phyloP scores from a whole-genome alignment of 2,329 filamentous ascomycete genomes.

The Aspergillus sclerotialis region DNA sequence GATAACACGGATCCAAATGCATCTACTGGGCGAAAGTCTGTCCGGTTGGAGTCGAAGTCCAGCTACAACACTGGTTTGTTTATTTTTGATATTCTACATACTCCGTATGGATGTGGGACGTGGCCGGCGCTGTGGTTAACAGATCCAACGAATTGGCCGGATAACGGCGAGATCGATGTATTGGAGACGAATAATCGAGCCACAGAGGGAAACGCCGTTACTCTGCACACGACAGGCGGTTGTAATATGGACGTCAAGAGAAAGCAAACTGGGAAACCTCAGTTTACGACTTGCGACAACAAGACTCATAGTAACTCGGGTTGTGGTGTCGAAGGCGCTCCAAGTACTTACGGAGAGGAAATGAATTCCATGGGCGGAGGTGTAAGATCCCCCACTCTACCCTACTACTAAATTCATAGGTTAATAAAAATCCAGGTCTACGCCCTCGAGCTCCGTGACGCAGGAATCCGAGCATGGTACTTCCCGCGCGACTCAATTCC shows the following conservation, averaged over 20 bases:
- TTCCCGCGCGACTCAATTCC: slow-evolving; percentile 47
- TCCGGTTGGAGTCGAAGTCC: slow-evolving; percentile 55
- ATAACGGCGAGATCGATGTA: slow-evolving; percentile 58
- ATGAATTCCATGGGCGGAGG: slow-evolving; percentile 53
- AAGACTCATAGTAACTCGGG: slow-evolving; percentile 48
- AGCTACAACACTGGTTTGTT: slow-evolving; percentile 60
- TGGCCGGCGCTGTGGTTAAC: slow-evolving; percentile 63
- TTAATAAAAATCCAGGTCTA: slow-evolving; percentile 34
- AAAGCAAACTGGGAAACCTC: slow-evolving; percentile 43
- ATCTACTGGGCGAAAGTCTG: slow-evolving; percentile 55
- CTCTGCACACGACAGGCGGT: slow-evolving; percentile 53
- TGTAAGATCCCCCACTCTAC: slow-evolving; percentile 16
- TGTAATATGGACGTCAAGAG: slow-evolving; percentile 48
- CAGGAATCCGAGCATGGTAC: slow-evolving; percentile 59
- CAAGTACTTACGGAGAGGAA: slow-evolving; percentile 42
- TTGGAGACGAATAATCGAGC: slow-evolving; percentile 54
- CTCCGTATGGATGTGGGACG: slow-evolving; percentile 56
- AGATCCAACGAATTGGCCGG: slow-evolving; percentile 56
- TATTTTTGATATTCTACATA: slow-evolving; percentile 59
- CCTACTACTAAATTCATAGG: too few species aligned
- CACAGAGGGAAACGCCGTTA: slow-evolving; percentile 51
- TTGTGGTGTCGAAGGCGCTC: slow-evolving; percentile 46
- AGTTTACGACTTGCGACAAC: slow-evolving; percentile 46
- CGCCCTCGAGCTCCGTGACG: slow-evolving; percentile 54
- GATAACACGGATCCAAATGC: slow-evolving; percentile 55